Percentiles rank a stretch among this genome's conserved stretches.
Conservation (phyloP, 495 filamentous ascomycete genomes). For the Xylaria longipes region DNA sequence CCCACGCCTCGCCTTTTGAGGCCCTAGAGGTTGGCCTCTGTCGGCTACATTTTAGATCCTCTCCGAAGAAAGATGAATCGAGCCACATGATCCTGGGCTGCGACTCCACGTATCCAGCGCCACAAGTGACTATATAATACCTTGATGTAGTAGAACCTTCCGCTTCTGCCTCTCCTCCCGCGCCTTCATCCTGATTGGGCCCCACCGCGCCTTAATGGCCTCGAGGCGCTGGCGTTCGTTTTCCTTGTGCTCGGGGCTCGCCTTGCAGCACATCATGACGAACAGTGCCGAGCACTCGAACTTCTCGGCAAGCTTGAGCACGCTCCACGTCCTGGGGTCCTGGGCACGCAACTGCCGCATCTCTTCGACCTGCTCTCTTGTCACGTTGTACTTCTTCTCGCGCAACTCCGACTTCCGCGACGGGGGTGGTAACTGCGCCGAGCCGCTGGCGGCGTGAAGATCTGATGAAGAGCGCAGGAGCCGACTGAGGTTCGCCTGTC, state of each 20-base stretch:
- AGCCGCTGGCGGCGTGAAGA: slow-evolving; percentile 20
- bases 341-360: slow-evolving; percentile 71
- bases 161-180: slow-evolving; percentile 76
- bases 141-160: slow-evolving; percentile 61
- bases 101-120: too few species aligned
- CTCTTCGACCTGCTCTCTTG: slow-evolving; percentile 73
- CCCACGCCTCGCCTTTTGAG: background rate
- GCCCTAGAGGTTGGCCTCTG: background rate
- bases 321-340: slow-evolving; percentile 77
- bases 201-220: slow-evolving; percentile 74
- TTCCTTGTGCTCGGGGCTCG: slow-evolving; percentile 45
- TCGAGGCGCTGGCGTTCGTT: slow-evolving; percentile 53
- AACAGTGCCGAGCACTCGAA: slow-evolving; percentile 82
- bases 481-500: slow-evolving; percentile 53
- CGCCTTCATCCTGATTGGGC: slow-evolving; percentile 70
- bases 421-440: slow-evolving; percentile 42
- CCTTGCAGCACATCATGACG: slow-evolving; percentile 62
- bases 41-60: background rate
- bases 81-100: background rate
- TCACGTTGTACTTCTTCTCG: slow-evolving; percentile 77
- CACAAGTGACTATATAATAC: slow-evolving; percentile 48
- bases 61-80: background rate
- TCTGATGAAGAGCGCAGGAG: slow-evolving; percentile 38
- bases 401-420: slow-evolving; percentile 56
- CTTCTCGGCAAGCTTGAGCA: slow-evolving; percentile 69